Evolutionary conservation across 768 basidiomycete species (phyloP).

Genomic region (Boletus eberwhitei): DNA sequence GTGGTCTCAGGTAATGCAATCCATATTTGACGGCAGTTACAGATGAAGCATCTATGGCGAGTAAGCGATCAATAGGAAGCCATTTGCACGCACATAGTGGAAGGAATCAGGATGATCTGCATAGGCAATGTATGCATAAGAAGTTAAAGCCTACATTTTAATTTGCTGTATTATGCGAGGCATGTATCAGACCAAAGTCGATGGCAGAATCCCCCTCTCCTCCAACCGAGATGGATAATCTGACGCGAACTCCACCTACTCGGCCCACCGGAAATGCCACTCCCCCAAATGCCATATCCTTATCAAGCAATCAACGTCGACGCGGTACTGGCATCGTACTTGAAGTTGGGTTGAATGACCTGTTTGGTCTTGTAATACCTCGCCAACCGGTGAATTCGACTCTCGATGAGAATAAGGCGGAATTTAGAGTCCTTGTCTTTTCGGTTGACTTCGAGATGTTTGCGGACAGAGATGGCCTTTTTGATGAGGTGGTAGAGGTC

Average conservation of each 20-base stretch:
- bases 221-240: not conserved
- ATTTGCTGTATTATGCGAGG: conserved; percentile 4
- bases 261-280: not conserved
- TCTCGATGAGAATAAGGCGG: conserved; percentile 98
- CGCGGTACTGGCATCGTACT: conserved; percentile 95
- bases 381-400: conserved; percentile 95
- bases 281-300: not conserved
- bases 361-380: conserved; percentile 99
- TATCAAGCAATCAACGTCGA: conserved; percentile 82
- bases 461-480: conserved; percentile 99
- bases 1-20: too few species aligned
- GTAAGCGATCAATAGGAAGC: not conserved
- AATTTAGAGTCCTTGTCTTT: conserved; percentile 98
- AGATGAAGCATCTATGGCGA: not conserved
- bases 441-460: conserved; percentile 96
- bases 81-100: not conserved
- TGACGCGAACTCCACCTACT: not conserved
- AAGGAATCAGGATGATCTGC: conserved; percentile 1
- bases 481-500: conserved; percentile 99
- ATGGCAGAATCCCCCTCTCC: not conserved
- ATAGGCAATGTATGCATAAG: conserved; percentile 17
- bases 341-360: conserved; percentile 97
- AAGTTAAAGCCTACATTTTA: conserved; percentile 22
- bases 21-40: not conserved
- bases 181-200: conserved; percentile 6